Conservation (phyloP, 345 rosid genomes). For the Psidium guajava region DNA sequence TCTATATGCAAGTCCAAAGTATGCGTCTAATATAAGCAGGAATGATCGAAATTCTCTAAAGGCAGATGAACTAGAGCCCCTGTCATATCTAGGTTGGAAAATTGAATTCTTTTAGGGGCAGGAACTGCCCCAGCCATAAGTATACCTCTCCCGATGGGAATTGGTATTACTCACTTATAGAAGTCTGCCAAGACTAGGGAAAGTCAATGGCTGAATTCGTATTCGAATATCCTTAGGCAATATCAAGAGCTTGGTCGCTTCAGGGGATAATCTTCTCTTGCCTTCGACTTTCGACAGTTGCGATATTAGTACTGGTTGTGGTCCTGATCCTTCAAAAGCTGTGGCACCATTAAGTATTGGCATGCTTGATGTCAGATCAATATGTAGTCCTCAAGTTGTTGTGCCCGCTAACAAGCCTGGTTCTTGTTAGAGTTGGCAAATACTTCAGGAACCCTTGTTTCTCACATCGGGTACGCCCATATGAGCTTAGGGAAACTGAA, state of each 20-base stretch:
- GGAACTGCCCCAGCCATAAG: conserved; percentile 16
- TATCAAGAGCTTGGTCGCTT: neutral
- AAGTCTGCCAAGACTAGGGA: conserved; percentile 27
- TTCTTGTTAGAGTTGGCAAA: too few relatives aligned
- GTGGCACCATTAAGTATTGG: neutral
- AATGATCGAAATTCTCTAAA: neutral
- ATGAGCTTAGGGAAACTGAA: too few relatives aligned
- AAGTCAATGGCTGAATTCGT: neutral
- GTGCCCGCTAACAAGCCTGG: conserved; percentile 12
- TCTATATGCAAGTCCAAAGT: conserved; percentile 38
- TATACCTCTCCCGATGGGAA: conserved; percentile 55
- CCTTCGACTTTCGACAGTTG: neutral
- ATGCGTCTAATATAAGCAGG: conserved; percentile 1
- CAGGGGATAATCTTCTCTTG: neutral
- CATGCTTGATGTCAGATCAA: neutral
- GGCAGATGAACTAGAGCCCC: conserved; percentile 34
- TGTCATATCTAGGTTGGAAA: conserved; percentile 45
- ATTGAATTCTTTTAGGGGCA: conserved; percentile 18
- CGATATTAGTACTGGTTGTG: neutral
- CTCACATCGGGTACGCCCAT: too few relatives aligned
- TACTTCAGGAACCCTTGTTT: too few relatives aligned
- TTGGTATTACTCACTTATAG: conserved; percentile 38
- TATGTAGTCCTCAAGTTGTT: conserved; percentile 17
- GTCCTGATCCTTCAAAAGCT: neutral
- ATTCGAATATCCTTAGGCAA: conserved; percentile 2